Conservation (phyloP, 2,329 filamentous ascomycete species). For the Thielaviopsis euricoi region DNA sequence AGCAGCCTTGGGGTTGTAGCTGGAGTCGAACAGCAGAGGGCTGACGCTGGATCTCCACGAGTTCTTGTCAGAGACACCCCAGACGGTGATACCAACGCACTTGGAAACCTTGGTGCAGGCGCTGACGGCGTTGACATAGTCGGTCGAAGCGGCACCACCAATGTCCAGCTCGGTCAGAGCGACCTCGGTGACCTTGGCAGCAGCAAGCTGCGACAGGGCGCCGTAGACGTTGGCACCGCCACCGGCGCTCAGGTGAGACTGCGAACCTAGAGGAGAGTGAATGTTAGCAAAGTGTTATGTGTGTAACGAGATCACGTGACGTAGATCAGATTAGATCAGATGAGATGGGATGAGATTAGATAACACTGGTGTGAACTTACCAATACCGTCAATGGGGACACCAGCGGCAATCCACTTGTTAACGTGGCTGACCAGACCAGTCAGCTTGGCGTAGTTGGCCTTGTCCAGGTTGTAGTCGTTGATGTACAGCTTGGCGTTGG, state of each 20-base stretch:
- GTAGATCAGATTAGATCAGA: no score
- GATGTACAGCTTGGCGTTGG: constrained; percentile 54
- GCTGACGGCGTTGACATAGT: constrained; percentile 41
- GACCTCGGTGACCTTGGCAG: constrained; percentile 33
- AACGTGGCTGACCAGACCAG: constrained; percentile 39
- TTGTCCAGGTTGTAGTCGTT: constrained; percentile 59
- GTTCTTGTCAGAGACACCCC: constrained; percentile 35
- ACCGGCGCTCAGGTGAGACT: constrained; percentile 35
- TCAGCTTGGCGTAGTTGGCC: constrained; percentile 39
- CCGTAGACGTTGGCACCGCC: constrained; percentile 25
- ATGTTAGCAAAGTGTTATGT: background rate
- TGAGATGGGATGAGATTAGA: no score
- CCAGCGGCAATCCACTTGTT: constrained; percentile 46
- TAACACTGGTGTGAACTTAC: no score
- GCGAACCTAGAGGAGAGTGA: constrained; percentile 28
- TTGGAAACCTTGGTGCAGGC: constrained; percentile 41
- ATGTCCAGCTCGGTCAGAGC: constrained; percentile 57
- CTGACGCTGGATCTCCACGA: constrained; percentile 37
- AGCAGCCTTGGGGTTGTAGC: constrained; percentile 18
- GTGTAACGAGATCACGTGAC: no score
- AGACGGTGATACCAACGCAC: constrained; percentile 51
- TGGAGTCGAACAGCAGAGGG: constrained; percentile 37
- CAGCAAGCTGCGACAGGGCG: no score
- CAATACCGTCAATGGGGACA: constrained; percentile 49
- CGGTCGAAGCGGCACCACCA: constrained; percentile 32